phyloP scores from a whole-genome alignment of 164 flowering plant species.

The Vitis rotundifolia region DNA sequence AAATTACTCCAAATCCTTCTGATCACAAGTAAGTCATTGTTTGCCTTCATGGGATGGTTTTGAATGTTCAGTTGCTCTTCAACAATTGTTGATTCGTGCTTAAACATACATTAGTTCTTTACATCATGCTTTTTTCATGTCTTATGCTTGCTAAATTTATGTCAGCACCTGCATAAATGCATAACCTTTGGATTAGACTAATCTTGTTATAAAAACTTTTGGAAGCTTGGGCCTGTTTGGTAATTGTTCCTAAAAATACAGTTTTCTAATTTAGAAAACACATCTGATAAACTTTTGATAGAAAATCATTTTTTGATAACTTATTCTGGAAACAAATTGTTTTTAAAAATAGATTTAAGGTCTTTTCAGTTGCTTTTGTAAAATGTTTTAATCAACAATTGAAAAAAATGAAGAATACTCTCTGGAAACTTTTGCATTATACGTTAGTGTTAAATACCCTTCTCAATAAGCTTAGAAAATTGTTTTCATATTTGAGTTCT shows the following conservation, averaged over 20 bases:
- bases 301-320: too few relatives aligned
- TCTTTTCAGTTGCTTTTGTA: too few relatives aligned
- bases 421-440: too few relatives aligned
- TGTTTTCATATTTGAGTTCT: too few relatives aligned
- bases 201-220: not conserved
- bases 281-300: too few relatives aligned
- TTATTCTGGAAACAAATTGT: too few relatives aligned
- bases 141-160: not conserved
- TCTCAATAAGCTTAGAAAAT: too few relatives aligned
- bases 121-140: not conserved
- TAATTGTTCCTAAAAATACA: not conserved
- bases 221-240: not conserved
- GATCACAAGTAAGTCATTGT: slow-evolving; percentile 85
- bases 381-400: too few relatives aligned
- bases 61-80: not conserved
- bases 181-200: not conserved
- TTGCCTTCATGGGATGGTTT: not conserved
- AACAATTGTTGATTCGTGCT: not conserved
- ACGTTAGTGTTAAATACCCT: too few relatives aligned
- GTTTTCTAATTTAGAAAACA: too few relatives aligned
- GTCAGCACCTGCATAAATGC: not conserved
- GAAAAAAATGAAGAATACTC: too few relatives aligned
- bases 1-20: slow-evolving; percentile 93
- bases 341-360: too few relatives aligned
- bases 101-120: not conserved